Conservation (phyloP, 345 rosid genomes). For the Sonneratia caseolaris region DNA sequence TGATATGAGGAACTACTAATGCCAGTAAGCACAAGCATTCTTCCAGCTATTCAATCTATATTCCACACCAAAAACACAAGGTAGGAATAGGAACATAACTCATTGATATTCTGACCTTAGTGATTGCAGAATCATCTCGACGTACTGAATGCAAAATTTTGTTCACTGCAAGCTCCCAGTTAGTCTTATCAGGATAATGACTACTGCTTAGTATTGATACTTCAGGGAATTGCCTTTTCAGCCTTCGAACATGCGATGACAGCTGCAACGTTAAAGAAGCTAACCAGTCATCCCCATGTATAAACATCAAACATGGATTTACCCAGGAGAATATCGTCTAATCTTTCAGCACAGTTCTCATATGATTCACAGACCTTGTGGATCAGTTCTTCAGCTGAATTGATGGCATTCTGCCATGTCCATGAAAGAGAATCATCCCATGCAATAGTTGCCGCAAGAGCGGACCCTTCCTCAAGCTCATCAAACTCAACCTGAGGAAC, state of each 20-base stretch:
- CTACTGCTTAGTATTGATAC: conserved; percentile 47
- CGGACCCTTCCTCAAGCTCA: conserved; percentile 60
- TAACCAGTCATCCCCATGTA: background rate
- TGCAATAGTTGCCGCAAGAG: conserved; percentile 66
- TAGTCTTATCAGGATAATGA: conserved; percentile 44
- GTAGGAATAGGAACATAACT: background rate
- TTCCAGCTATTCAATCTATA: background rate
- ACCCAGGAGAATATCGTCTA: background rate
- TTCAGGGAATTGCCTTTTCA: conserved; percentile 32
- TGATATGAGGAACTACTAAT: background rate
- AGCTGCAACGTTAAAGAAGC: conserved; percentile 25
- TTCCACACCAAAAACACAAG: background rate
- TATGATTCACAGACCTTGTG: conserved; percentile 27
- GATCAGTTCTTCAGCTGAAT: conserved; percentile 35
- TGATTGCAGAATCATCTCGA: conserved; percentile 36
- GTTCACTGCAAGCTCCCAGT: conserved; percentile 54
- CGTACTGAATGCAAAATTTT: conserved; percentile 58
- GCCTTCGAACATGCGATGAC: conserved; percentile 35
- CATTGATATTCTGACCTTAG: conserved; percentile 30
- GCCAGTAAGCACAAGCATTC: background rate
- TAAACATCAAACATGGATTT: background rate
- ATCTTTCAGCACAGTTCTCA: background rate
- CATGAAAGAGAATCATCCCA: conserved; percentile 66
- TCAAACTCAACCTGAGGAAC: conserved; percentile 90
- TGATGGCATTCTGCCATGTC: conserved; percentile 49